phyloP scores from a whole-genome alignment of 2,329 filamentous ascomycete species.

The Aspergillus aculeatinus region DNA sequence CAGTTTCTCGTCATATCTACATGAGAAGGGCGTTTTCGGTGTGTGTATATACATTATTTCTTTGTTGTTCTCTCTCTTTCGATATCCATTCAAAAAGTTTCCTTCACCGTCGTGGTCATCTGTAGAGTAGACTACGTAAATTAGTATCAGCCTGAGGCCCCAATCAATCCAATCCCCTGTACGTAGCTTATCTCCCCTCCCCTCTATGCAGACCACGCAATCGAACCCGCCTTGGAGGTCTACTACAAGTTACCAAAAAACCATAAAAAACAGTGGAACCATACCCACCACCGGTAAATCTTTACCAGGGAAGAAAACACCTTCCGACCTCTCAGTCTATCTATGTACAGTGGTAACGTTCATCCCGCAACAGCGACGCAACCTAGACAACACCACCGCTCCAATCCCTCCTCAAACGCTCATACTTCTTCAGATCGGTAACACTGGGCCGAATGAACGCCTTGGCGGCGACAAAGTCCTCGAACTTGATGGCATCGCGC shows the following conservation, averaged over 20 bases:
- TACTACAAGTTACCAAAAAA: too few species aligned
- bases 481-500: constrained; percentile 47
- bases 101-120: not conserved
- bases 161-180: too few species aligned
- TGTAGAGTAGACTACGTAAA: too few species aligned
- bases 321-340: not conserved
- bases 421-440: constrained; percentile 58
- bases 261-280: not conserved
- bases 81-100: constrained; percentile 35
- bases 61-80: constrained; percentile 8
- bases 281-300: not conserved
- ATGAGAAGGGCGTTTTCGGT: constrained; percentile 26
- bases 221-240: too few species aligned
- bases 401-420: constrained; percentile 54
- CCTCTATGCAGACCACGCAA: too few species aligned
- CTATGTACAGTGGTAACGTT: not conserved
- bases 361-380: not conserved
- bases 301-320: not conserved
- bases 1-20: constrained; percentile 10
- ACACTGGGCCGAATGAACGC: constrained; percentile 50
- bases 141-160: too few species aligned
- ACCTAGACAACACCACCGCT: constrained; percentile 36
- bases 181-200: too few species aligned
- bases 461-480: constrained; percentile 45
- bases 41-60: constrained; percentile 22